These are phyloP conservation scores for Debaryomyces udenii DNA, from an alignment of 1,139 yeast species.

Conservation along the genomic window DNA sequence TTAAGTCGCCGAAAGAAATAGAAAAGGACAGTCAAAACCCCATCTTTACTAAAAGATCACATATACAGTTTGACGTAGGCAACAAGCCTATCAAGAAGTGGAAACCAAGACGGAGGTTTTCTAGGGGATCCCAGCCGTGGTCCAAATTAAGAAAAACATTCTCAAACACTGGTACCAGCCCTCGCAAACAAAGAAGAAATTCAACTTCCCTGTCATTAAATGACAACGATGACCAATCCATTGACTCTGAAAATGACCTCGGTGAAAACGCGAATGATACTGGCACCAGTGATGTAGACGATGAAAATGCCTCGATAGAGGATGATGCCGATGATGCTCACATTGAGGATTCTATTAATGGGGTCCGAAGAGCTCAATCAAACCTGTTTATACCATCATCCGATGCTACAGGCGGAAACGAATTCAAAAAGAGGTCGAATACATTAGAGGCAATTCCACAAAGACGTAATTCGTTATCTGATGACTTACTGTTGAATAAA, in stretches of 20 bases:
- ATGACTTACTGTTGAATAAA: constrained; percentile 50
- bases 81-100: constrained; percentile 19
- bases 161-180: constrained; percentile 21
- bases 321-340: constrained; percentile 30
- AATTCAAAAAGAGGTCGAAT: constrained; percentile 44
- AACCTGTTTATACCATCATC: constrained; percentile 37
- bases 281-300: constrained; percentile 12
- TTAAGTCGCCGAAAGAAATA: constrained; percentile 78
- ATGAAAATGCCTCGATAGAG: constrained; percentile 19
- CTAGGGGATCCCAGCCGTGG: constrained; percentile 17
- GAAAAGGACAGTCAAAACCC: constrained; percentile 42
- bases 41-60: constrained; percentile 35
- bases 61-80: constrained; percentile 24
- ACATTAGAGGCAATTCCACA: constrained; percentile 46
- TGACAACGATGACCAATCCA: constrained; percentile 25
- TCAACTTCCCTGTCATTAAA: constrained; percentile 17
- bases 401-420: constrained; percentile 38
- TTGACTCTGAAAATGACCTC: constrained; percentile 23
- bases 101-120: constrained; percentile 14
- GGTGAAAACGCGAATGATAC: constrained; percentile 16
- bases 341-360: constrained; percentile 14
- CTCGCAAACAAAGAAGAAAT: constrained; percentile 3
- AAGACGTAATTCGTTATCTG: constrained; percentile 23
- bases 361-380: constrained; percentile 34
- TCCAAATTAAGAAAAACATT: constrained; percentile 24